Evolutionary conservation across 192 early-diverging fungal genomes (phyloP).

Genomic region (Cladochytrium replicatum): DNA sequence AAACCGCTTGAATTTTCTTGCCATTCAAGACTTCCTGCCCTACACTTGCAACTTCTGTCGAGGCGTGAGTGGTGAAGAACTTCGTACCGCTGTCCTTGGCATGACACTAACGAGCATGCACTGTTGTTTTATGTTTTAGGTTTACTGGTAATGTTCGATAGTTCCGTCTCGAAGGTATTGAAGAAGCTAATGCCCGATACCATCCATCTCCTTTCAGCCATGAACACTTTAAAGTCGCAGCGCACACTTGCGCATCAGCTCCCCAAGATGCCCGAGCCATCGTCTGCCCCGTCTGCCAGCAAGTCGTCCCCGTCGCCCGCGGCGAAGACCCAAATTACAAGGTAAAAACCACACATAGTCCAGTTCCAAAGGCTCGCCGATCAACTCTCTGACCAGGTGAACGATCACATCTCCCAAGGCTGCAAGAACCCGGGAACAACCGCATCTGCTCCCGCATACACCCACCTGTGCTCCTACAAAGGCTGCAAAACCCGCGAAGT

Average conservation of each 20-base stretch:
- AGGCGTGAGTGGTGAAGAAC: too few species aligned
- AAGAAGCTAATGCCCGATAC: too few species aligned
- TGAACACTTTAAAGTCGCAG: constrained; percentile 56
- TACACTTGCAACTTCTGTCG: constrained; percentile 46
- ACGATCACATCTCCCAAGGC: constrained; percentile 53
- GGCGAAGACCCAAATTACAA: constrained; percentile 74
- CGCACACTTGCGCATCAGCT: constrained; percentile 46
- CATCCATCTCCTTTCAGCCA: constrained; percentile 52
- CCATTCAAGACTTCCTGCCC: constrained; percentile 47
- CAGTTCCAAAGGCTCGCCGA: constrained; percentile 11
- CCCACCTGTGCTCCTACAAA: constrained; percentile 48
- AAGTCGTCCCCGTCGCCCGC: constrained; percentile 57
- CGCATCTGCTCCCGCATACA: constrained; percentile 35
- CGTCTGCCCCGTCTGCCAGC: constrained; percentile 56
- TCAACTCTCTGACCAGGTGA: constrained; percentile 42
- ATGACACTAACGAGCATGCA: too few species aligned
- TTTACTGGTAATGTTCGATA: too few species aligned
- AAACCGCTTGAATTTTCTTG: too few species aligned
- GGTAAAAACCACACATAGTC: constrained; percentile 26
- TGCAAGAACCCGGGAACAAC: constrained; percentile 43
- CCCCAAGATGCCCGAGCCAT: constrained; percentile 44
- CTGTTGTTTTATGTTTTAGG: too few species aligned
- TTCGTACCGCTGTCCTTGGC: too few species aligned
- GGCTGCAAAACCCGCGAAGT: constrained; percentile 58
- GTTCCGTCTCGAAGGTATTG: too few species aligned